These are phyloP conservation scores for Aegilops bicornis DNA, from an alignment of 176 grass and related monocot genomes.

Conservation along the genomic window DNA sequence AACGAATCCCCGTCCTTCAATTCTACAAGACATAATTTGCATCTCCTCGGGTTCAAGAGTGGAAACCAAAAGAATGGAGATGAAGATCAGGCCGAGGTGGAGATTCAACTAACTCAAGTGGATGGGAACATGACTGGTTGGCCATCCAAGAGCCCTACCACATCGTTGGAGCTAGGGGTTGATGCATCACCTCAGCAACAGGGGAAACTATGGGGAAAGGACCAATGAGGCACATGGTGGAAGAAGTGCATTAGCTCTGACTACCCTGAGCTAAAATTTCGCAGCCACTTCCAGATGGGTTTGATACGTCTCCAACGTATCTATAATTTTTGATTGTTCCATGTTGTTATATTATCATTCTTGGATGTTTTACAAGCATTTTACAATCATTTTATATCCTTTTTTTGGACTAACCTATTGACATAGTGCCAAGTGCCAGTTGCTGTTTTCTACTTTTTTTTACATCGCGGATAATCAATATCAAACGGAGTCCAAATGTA, in stretches of 20 bases:
- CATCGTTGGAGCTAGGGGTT: not conserved
- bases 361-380: no score
- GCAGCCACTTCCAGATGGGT: not conserved
- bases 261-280: slow-evolving; percentile 49
- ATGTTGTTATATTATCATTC: no score
- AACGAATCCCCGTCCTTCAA: slow-evolving; percentile 16
- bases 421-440: no score
- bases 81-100: not conserved
- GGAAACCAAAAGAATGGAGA: no score
- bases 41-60: not conserved
- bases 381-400: no score
- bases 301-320: no score
- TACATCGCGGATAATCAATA: no score
- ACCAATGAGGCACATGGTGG: slow-evolving; percentile 51
- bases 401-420: no score
- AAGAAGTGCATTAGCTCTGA: slow-evolving; percentile 41
- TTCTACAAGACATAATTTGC: slow-evolving; percentile 2
- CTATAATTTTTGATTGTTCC: no score
- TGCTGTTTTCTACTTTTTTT: no score
- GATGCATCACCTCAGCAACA: slow-evolving; percentile 20
- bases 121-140: not conserved
- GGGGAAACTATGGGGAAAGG: slow-evolving; percentile 40
- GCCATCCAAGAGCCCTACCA: not conserved
- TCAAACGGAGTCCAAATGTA: no score
- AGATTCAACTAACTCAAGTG: not conserved